Evolutionary conservation across 176 grass and related monocot genomes (phyloP).

Genomic region (Phoenix roebelenii): DNA sequence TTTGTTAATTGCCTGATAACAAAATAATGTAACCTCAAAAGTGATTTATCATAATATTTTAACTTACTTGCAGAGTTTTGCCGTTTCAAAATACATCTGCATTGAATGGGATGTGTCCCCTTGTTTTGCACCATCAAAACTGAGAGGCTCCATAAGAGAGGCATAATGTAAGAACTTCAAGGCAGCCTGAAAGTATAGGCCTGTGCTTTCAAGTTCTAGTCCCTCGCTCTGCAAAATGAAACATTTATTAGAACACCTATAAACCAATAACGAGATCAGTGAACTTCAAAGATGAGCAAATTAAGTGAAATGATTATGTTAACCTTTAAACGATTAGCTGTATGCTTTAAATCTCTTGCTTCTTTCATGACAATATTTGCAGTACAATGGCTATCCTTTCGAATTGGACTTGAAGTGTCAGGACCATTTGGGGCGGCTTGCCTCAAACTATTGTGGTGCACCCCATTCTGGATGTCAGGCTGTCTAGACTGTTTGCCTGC

Average conservation of each 20-base stretch:
- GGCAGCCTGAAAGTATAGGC: constrained; percentile 77
- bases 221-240: constrained; percentile 51
- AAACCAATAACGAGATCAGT: no score
- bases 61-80: constrained; percentile 84
- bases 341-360: constrained; percentile 77
- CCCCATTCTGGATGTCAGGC: constrained; percentile 43
- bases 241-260: constrained; percentile 5
- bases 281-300: no score
- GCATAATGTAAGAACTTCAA: constrained; percentile 87
- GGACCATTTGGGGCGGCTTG: constrained; percentile 32
- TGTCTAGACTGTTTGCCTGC: constrained; percentile 35
- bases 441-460: constrained; percentile 32
- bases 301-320: constrained; percentile 8
- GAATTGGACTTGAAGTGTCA: constrained; percentile 41
- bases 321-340: constrained; percentile 85
- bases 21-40: no score
- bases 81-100: constrained; percentile 78
- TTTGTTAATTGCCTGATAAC: no score
- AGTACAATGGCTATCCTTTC: constrained; percentile 52
- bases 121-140: constrained; percentile 56
- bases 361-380: constrained; percentile 55
- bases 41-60: not conserved
- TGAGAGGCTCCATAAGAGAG: constrained; percentile 59
- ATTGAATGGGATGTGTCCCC: constrained; percentile 47
- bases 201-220: constrained; percentile 48